Evolutionary conservation across 208 protist species (phyloP).

Genomic region (Leishmania tarentolae): DNA sequence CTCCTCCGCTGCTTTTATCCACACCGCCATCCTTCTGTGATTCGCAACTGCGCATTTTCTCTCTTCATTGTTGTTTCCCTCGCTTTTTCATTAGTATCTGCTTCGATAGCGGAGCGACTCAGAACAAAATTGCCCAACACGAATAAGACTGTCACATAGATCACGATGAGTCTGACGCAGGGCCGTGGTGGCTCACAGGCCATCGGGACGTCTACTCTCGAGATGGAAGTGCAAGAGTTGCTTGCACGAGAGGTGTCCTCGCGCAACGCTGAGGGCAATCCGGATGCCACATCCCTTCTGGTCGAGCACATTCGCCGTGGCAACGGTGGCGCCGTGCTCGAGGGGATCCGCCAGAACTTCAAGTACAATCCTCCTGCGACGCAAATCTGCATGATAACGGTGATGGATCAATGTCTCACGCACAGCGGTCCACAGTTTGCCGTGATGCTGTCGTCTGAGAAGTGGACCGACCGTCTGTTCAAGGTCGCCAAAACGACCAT

Average conservation of each 20-base stretch:
- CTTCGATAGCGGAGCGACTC: neutral
- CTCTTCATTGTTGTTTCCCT: neutral
- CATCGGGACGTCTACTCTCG: neutral
- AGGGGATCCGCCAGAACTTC: slow-evolving; percentile 75
- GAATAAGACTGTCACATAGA: neutral
- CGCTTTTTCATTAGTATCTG: neutral
- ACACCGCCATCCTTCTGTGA: neutral
- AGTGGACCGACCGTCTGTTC: slow-evolving; percentile 90
- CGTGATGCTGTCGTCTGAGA: slow-evolving; percentile 79
- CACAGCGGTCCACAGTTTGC: slow-evolving; percentile 77
- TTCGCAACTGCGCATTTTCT: neutral
- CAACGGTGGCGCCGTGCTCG: slow-evolving; percentile 59
- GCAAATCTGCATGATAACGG: slow-evolving; percentile 68
- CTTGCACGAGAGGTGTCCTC: slow-evolving; percentile 38
- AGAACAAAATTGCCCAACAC: neutral
- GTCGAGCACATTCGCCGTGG: slow-evolving; percentile 74
- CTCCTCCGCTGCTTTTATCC: neutral
- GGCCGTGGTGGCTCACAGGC: neutral
- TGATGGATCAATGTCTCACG: slow-evolving; percentile 80
- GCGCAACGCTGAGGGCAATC: slow-evolving; percentile 48
- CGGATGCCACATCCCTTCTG: slow-evolving; percentile 55
- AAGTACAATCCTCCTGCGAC: slow-evolving; percentile 63
- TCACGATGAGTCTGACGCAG: slow-evolving; percentile 4
- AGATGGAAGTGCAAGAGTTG: slow-evolving; percentile 28
- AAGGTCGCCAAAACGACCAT: slow-evolving; percentile 78